Base-by-base conservation (phyloP, 1,284 basidiomycete genomes). In the Rhizoctonia solani region DNA sequence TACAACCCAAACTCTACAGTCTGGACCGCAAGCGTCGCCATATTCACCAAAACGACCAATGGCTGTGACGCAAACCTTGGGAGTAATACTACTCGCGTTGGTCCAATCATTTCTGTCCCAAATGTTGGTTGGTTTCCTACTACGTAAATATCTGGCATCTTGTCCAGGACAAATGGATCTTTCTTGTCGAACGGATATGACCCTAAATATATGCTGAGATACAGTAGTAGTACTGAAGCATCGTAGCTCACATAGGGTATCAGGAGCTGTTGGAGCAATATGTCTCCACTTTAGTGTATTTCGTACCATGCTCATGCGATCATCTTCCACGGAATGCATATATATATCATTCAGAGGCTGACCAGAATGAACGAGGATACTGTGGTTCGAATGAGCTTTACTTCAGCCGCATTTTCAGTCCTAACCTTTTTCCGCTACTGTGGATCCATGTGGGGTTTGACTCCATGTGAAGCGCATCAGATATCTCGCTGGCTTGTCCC, bases 261-360 rank as follows among this genome's bases (percentile, higher is more conserved):
- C 97, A 13, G 97, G 97, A 13, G 96, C 95, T 0, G 96, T 99
- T 0, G 97, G 97, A 9, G 97, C 96, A 73, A 98, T 85, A 78
- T 99, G 97, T 69, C 93, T 83, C 97, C 95, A 99, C 74, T 85
- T 86, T 11, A 99, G 81, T 14, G 93, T 95, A 54, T 88, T 82
- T 71, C 86, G 82, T 2, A 93, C 87, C 73, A 98, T 84, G 3
- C 83, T 83, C 41, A 98, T 77, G 23, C 89, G 82, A 27, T 88
- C 87, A 65, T 84, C 72, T 29, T 70, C 66, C 4, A 72, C 72
- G 14, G 95, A 80, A 78, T 99, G 99, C 77, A 94, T 96, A 83
- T 87, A 94, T 78, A 98, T 89, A 74, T 99, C 97, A 76, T 98
- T 90, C 29, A 99, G 74, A 2, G 94, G 90, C 77, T 99, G 97